phyloP scores from a whole-genome alignment of 2,329 filamentous ascomycete species.

The Ascochyta pisi region DNA sequence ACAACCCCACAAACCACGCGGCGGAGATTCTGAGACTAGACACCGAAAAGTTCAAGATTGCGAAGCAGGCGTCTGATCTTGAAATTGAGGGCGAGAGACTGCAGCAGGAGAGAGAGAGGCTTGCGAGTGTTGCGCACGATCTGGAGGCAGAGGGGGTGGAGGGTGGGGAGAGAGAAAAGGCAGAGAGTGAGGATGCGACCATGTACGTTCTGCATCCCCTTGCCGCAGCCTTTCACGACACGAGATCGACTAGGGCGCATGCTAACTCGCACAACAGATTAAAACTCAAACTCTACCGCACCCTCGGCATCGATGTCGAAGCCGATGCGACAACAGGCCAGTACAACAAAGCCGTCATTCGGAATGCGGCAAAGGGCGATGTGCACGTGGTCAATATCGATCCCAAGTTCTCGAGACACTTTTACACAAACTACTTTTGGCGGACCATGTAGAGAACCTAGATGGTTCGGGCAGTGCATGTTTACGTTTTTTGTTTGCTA shows the following conservation, averaged over 20 bases:
- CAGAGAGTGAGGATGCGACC: constrained; percentile 55
- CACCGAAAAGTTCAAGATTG: constrained; percentile 90
- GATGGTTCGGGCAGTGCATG: neutral
- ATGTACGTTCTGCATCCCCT: constrained; percentile 47
- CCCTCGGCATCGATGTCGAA: constrained; percentile 88
- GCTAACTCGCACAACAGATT: constrained; percentile 56
- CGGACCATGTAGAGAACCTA: constrained; percentile 67
- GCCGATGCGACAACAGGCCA: constrained; percentile 75
- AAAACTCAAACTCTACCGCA: constrained; percentile 88
- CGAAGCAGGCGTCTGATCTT: constrained; percentile 87
- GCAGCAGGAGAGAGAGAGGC: constrained; percentile 75
- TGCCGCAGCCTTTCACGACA: no score
- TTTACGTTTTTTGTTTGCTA: neutral
- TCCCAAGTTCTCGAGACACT: constrained; percentile 86
- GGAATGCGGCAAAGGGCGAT: constrained; percentile 86
- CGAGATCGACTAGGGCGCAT: neutral
- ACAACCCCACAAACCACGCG: constrained; percentile 82
- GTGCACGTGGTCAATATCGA: constrained; percentile 96
- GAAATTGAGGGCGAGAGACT: constrained; percentile 97
- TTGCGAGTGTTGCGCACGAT: constrained; percentile 78
- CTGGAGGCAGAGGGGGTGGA: constrained; percentile 88
- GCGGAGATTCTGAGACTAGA: constrained; percentile 85
- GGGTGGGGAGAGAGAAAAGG: constrained; percentile 65
- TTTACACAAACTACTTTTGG: constrained; percentile 98
- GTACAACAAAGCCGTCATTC: constrained; percentile 83